Percentiles rank a stretch among this genome's conserved stretches.
These are phyloP conservation scores for Aechmea fasciata DNA, from an alignment of 176 grass and related monocot species.

Conservation along the genomic window DNA sequence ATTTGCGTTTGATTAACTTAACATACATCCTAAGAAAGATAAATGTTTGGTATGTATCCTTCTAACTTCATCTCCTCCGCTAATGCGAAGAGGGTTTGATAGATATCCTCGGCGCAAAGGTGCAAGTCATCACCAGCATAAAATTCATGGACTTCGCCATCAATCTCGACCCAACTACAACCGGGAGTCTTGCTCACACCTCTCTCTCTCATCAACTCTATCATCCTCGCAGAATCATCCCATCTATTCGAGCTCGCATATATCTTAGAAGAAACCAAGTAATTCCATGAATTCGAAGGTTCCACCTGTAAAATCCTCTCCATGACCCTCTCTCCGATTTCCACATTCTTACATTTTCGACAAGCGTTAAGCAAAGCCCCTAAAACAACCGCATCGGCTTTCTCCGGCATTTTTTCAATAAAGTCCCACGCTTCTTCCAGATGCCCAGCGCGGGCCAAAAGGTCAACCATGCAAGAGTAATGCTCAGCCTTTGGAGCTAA, in stretches of 20 bases:
- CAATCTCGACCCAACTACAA: slow-evolving; percentile 78
- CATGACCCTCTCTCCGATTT: slow-evolving; percentile 61
- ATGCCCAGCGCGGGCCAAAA: slow-evolving; percentile 54
- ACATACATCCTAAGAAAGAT: slow-evolving; percentile 29
- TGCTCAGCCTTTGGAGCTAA: slow-evolving; percentile 64
- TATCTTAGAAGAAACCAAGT: slow-evolving; percentile 79
- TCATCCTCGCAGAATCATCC: slow-evolving; percentile 75
- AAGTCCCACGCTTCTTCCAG: slow-evolving; percentile 78
- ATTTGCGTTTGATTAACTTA: too few species aligned
- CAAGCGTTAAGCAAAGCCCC: slow-evolving; percentile 66
- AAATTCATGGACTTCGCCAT: slow-evolving; percentile 61
- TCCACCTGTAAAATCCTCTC: slow-evolving; percentile 65
- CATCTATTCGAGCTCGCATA: slow-evolving; percentile 52
- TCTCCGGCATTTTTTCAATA: slow-evolving; percentile 47
- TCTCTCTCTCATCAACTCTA: slow-evolving; percentile 68
- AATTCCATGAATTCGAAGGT: slow-evolving; percentile 76
- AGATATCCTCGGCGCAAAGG: slow-evolving; percentile 39
- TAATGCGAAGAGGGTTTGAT: slow-evolving; percentile 45
- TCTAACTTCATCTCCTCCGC: slow-evolving; percentile 52
- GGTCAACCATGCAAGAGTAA: slow-evolving; percentile 84
- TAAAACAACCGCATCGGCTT: slow-evolving; percentile 61
- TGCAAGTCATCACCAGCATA: slow-evolving; percentile 58
- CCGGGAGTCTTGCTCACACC: slow-evolving; percentile 70
- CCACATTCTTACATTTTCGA: slow-evolving; percentile 46
- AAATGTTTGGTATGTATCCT: slow-evolving; percentile 54